Base-by-base conservation (phyloP, 805 yeast genomes). In the Schwanniomyces vanrijiae region DNA sequence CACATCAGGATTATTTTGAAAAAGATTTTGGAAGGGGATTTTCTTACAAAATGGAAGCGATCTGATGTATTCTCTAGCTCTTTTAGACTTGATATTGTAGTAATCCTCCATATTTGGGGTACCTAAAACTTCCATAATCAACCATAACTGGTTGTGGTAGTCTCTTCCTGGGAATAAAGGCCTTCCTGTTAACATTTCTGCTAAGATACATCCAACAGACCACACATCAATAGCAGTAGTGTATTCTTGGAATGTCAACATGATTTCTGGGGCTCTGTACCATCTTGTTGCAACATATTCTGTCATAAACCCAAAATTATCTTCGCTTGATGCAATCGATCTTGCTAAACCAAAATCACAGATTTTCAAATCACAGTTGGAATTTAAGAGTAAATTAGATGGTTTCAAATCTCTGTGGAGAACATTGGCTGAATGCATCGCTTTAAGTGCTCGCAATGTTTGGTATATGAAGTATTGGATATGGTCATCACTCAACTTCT, bases 281-380 rank as follows among this genome's bases (percentile, higher is more conserved):
- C 98, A 92, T 54, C 98, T 75, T 3, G 98, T 92, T 8, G 98
- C 98, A 38, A 92, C 98, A 63, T 92, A 92, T 66, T 92, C 98
- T 2, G 98, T 92, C 96, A 92, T 86, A 64, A 83, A 84, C 4
- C 89, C 90, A 50, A 82, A 78, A 61, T 83, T 84, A 59, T 83
- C 84, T 57, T 84, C 84, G 46, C 72, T 73, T 49, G 80, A 74
- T 31, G 89, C 82, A 49, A 82, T 77, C 18, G 83, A 69, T 49
- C 88, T 71, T 1, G 98, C 97, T 39, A 92, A 75, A 0, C 98
- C 98, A 65, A 92, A 92, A 66, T 92, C 98, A 67, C 97, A 90
- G 44, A 92, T 80, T 62, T 92, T 92, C 54, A 92, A 77, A 67
- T 92, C 98, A 71, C 98, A 92, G 63, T 91, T 91, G 26, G 96